phyloP scores from a whole-genome alignment of 352 stramenopile species.

The Pythium periplocum region DNA sequence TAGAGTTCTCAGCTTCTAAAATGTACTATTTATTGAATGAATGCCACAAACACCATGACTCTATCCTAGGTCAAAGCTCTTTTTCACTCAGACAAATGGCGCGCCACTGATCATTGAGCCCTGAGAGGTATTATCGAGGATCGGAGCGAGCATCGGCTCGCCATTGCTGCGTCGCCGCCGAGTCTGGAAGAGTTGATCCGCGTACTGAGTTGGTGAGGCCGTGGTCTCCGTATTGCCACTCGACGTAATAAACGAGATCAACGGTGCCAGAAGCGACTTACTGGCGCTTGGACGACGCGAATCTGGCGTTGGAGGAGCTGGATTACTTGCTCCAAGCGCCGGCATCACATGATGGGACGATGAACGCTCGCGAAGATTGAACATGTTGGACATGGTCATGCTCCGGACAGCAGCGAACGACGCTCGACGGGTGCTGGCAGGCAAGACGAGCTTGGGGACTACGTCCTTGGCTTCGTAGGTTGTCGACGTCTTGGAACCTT shows the following conservation, averaged over 20 bases:
- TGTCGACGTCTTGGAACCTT: no score
- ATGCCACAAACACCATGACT: no score
- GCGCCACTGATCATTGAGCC: no score
- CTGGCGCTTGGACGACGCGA: slow-evolving; percentile 2
- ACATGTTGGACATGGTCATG: no score
- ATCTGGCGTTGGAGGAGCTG: background rate
- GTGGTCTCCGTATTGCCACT: background rate
- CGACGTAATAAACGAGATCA: slow-evolving; percentile 1
- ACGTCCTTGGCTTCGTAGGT: no score
- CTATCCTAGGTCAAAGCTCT: no score
- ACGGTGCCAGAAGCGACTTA: slow-evolving; percentile 2
- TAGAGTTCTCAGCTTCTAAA: background rate
- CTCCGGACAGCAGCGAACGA: background rate
- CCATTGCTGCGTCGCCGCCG: no score
- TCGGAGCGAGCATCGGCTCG: no score
- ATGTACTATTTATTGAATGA: background rate
- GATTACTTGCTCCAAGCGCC: background rate
- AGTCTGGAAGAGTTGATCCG: slow-evolving; percentile 14
- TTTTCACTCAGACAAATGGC: no score
- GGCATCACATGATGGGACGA: background rate
- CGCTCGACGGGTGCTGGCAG: background rate
- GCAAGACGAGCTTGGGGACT: no score
- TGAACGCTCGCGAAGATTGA: no score
- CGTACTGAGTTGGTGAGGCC: slow-evolving; percentile 12
- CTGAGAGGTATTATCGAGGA: no score